A percentile compares a stretch with the other conserved stretches of the same genome.
These are phyloP conservation scores for Wickerhamomyces queroliae DNA, from an alignment of 805 yeast genomes.

Conservation along the genomic window DNA sequence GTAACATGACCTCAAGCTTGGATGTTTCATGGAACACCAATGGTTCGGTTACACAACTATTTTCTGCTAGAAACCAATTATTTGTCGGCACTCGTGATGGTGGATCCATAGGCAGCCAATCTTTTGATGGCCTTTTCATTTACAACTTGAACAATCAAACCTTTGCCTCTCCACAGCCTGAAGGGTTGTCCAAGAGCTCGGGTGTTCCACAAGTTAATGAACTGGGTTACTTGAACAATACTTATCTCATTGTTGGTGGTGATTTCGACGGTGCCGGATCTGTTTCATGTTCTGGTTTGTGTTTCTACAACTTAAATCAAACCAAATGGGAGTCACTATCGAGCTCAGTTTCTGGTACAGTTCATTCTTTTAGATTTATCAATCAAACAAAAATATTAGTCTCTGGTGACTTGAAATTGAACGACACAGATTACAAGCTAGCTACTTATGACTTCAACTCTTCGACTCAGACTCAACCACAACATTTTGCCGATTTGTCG, in stretches of 20 bases:
- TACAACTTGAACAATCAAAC: slow-evolving; percentile 40
- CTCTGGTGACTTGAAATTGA: slow-evolving; percentile 50
- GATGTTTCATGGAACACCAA: slow-evolving; percentile 21
- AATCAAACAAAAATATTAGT: slow-evolving; percentile 32
- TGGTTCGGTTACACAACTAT: slow-evolving; percentile 13
- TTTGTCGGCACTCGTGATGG: slow-evolving; percentile 41
- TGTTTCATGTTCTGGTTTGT: slow-evolving; percentile 53
- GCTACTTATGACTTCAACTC: slow-evolving; percentile 48
- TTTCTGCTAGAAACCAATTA: slow-evolving; percentile 20
- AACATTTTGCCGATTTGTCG: slow-evolving; percentile 13
- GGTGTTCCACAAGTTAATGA: slow-evolving; percentile 34
- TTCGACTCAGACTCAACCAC: slow-evolving; percentile 22
- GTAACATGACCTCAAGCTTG: slow-evolving; percentile 21
- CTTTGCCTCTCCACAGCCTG: slow-evolving; percentile 11
- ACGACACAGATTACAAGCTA: slow-evolving; percentile 34
- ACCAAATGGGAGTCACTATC: slow-evolving; percentile 46
- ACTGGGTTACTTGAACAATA: slow-evolving; percentile 24
- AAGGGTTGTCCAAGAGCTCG: slow-evolving; percentile 8
- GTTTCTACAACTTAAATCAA: slow-evolving; percentile 53
- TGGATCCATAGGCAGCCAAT: slow-evolving; percentile 17
- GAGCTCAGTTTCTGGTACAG: slow-evolving; percentile 40
- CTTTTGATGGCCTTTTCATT: slow-evolving; percentile 41
- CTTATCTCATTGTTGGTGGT: slow-evolving; percentile 66
- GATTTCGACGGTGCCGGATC: slow-evolving; percentile 55
- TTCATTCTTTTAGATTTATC: slow-evolving; percentile 47